Evolutionary conservation across 1,284 basidiomycete genomes (phyloP).

Genomic region (Cutaneotrichosporon arboriforme): DNA sequence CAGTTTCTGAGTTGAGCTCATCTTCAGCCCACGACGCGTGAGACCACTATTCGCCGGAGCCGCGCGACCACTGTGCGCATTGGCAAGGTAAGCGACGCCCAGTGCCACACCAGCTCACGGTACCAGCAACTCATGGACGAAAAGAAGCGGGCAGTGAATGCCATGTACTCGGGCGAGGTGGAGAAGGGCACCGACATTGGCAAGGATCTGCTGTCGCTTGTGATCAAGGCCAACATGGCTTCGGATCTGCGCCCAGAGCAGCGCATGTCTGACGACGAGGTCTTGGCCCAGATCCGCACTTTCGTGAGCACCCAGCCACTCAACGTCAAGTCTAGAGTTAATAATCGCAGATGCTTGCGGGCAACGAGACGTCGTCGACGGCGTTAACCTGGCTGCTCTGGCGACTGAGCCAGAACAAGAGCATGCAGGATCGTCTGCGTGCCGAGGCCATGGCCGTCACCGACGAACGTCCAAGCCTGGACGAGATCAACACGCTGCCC

Average conservation of each 20-base stretch:
- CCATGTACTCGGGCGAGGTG: constrained; percentile 29
- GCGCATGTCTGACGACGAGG: constrained; percentile 60
- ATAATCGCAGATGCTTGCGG: constrained; percentile 48
- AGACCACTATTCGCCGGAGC: neutral
- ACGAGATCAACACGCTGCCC: constrained; percentile 48
- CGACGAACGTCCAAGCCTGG: constrained; percentile 35
- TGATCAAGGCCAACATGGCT: constrained; percentile 60
- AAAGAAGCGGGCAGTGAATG: constrained; percentile 47
- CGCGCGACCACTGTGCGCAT: neutral
- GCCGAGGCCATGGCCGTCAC: constrained; percentile 50
- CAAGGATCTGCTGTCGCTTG: constrained; percentile 48
- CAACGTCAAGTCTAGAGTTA: neutral
- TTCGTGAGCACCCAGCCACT: constrained; percentile 53
- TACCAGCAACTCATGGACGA: constrained; percentile 54
- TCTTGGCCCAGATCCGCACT: constrained; percentile 70
- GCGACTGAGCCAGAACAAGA: constrained; percentile 57
- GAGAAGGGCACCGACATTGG: constrained; percentile 50
- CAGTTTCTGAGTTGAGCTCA: neutral
- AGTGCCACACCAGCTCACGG: neutral
- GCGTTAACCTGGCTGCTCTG: constrained; percentile 69
- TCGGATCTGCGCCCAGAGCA: constrained; percentile 54
- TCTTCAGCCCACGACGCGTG: neutral
- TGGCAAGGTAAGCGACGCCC: neutral
- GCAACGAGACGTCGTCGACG: constrained; percentile 71
- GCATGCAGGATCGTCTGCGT: constrained; percentile 57